A percentile compares a stretch with the other conserved stretches of the same genome.
These are phyloP conservation scores for Globisporangium heterothallicum DNA, from an alignment of 352 stramenopile genomes.

Conservation along the genomic window DNA sequence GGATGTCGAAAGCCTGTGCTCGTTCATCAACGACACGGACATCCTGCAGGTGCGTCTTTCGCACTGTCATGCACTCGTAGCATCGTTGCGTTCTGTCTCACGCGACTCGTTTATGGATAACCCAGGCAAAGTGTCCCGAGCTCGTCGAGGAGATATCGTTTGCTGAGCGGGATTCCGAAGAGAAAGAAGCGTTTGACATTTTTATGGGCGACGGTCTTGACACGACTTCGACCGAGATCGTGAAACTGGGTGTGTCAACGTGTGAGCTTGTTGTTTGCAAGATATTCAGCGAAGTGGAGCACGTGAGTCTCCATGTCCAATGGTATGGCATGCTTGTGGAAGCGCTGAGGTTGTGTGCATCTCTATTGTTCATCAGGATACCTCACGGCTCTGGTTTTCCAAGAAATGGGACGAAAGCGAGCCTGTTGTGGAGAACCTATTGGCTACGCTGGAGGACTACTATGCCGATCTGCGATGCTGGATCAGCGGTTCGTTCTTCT, in stretches of 20 bases:
- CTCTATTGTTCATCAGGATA: slow-evolving; percentile 34
- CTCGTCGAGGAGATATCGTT: slow-evolving; percentile 82
- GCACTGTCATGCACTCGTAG: no score
- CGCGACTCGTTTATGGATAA: no score
- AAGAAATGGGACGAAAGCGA: slow-evolving; percentile 83
- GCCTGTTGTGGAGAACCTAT: slow-evolving; percentile 61
- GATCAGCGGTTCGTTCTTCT: slow-evolving; percentile 83
- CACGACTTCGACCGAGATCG: slow-evolving; percentile 73
- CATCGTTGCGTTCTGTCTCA: no score
- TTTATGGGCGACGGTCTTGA: slow-evolving; percentile 76
- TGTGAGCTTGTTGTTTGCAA: slow-evolving; percentile 69
- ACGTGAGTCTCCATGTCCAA: slow-evolving; percentile 25
- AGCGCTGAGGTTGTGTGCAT: no score
- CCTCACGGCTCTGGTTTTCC: slow-evolving; percentile 64
- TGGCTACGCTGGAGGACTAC: slow-evolving; percentile 79
- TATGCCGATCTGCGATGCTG: slow-evolving; percentile 63
- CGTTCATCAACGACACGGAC: slow-evolving; percentile 83
- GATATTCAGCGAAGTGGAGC: slow-evolving; percentile 76
- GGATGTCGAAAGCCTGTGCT: slow-evolving; percentile 75
- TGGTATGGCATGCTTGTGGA: no score
- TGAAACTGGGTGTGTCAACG: slow-evolving; percentile 56
- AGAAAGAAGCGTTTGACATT: slow-evolving; percentile 72
- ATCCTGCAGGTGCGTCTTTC: slow-evolving; percentile 52
- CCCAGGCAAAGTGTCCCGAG: slow-evolving; percentile 74
- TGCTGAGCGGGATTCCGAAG: slow-evolving; percentile 56